Evolutionary conservation across 2,329 filamentous ascomycete genomes (phyloP).

Genomic region (Esteya vermicola): DNA sequence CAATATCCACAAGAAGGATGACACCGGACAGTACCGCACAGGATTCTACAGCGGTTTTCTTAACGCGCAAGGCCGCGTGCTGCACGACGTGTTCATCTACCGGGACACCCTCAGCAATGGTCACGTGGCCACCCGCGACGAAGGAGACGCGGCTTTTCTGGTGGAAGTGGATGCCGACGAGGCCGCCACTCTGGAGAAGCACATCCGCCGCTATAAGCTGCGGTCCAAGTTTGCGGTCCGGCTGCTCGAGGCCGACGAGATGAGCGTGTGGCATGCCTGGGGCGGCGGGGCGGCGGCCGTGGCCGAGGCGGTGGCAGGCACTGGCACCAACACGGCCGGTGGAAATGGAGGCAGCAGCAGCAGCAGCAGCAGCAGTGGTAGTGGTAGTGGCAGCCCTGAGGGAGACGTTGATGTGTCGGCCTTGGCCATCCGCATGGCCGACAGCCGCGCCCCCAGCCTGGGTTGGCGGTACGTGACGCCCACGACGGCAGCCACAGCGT

Average conservation of each 20-base stretch:
- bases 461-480: constrained; percentile 33
- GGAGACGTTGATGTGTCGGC: neutral
- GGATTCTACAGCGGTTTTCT: constrained; percentile 76
- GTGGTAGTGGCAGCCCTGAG: too few relatives aligned
- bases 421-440: constrained; percentile 25
- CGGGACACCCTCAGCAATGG: constrained; percentile 28
- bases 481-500: neutral
- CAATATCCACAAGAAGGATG: constrained; percentile 33
- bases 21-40: constrained; percentile 20
- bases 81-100: constrained; percentile 88
- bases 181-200: constrained; percentile 46
- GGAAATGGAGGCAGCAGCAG: neutral
- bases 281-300: constrained; percentile 25
- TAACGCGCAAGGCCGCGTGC: constrained; percentile 68
- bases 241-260: constrained; percentile 49
- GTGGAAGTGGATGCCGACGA: constrained; percentile 70
- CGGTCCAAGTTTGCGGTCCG: constrained; percentile 63
- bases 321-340: neutral
- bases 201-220: constrained; percentile 76
- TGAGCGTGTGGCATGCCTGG: constrained; percentile 63
- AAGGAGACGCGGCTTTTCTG: constrained; percentile 40
- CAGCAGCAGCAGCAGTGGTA: neutral
- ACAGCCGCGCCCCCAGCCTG: constrained; percentile 40
- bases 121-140: constrained; percentile 4
- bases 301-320: neutral